Percentiles rank a stretch among this genome's conserved stretches.
These are phyloP conservation scores for Polyplosphaeria fusca DNA, from an alignment of 495 filamentous ascomycete species.

Conservation along the genomic window DNA sequence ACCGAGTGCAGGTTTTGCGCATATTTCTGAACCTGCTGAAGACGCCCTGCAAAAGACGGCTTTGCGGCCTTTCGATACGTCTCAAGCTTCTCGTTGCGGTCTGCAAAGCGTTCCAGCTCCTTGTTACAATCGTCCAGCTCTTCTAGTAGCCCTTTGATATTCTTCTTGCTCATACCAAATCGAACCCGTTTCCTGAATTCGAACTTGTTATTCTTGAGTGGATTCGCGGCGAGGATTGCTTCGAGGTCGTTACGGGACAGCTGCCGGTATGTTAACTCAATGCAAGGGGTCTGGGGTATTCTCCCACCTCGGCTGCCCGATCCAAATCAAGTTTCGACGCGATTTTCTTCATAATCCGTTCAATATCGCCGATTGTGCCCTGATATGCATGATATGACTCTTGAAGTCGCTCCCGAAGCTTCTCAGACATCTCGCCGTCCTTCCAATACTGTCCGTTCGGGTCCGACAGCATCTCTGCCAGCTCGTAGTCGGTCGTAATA, in stretches of 20 bases:
- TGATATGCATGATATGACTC: slow-evolving; percentile 33
- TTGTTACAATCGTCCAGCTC: slow-evolving; percentile 34
- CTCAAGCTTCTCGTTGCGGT: slow-evolving; percentile 33
- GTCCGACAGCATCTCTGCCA: slow-evolving; percentile 31
- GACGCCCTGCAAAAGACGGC: slow-evolving; percentile 23
- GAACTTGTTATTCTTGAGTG: slow-evolving; percentile 26
- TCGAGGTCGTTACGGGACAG: slow-evolving; percentile 31
- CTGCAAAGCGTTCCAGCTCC: slow-evolving; percentile 32
- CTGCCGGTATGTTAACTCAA: slow-evolving; percentile 14
- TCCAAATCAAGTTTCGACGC: slow-evolving; percentile 31
- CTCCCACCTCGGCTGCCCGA: slow-evolving; percentile 23
- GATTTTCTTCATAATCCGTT: slow-evolving; percentile 32
- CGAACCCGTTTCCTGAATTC: slow-evolving; percentile 29
- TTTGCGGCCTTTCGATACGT: slow-evolving; percentile 21
- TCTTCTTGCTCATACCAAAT: slow-evolving; percentile 34
- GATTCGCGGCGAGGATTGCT: slow-evolving; percentile 30
- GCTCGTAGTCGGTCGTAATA: slow-evolving; percentile 33
- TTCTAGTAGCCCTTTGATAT: slow-evolving; percentile 29
- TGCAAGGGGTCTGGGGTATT: background rate
- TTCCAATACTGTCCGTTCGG: slow-evolving; percentile 29
- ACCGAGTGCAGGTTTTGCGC: slow-evolving; percentile 25
- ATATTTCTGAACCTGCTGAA: slow-evolving; percentile 27
- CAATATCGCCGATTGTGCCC: slow-evolving; percentile 30
- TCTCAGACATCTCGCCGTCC: slow-evolving; percentile 17
- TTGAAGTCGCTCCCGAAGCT: slow-evolving; percentile 26